phyloP scores from a whole-genome alignment of 768 basidiomycete species.

The Vararia minispora region DNA sequence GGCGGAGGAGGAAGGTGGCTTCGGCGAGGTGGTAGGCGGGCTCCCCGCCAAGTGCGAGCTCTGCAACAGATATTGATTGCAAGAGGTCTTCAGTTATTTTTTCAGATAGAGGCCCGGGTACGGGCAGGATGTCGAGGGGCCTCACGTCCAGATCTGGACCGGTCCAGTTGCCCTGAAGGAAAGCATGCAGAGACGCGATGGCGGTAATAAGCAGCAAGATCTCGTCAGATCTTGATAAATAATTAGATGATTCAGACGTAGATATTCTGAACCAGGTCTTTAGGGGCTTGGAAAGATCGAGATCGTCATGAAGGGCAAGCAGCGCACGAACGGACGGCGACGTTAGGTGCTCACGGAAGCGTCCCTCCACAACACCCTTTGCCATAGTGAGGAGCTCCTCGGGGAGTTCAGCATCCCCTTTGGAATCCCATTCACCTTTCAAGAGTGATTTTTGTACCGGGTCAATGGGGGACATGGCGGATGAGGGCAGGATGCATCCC shows the following conservation, averaged over 20 bases:
- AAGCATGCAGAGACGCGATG: constrained; percentile 77
- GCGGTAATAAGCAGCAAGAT: constrained; percentile 51
- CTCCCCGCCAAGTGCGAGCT: constrained; percentile 80
- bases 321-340: constrained; percentile 24
- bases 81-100: constrained; percentile 35
- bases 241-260: constrained; percentile 17
- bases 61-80: constrained; percentile 55
- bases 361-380: constrained; percentile 46
- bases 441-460: constrained; percentile 47
- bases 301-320: constrained; percentile 21
- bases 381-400: constrained; percentile 27
- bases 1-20: constrained; percentile 55
- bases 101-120: constrained; percentile 20
- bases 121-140: constrained; percentile 27
- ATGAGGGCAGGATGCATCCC: not conserved
- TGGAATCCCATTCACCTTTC: constrained; percentile 31
- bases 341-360: constrained; percentile 38
- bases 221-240: constrained; percentile 37
- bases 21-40: constrained; percentile 89
- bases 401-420: constrained; percentile 23
- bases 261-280: constrained; percentile 24
- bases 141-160: constrained; percentile 72
- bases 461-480: no score
- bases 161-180: constrained; percentile 93
- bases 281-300: constrained; percentile 25